Conservation (phyloP, 2,329 filamentous ascomycete genomes). For the Tolypocladium ophioglossoides region DNA sequence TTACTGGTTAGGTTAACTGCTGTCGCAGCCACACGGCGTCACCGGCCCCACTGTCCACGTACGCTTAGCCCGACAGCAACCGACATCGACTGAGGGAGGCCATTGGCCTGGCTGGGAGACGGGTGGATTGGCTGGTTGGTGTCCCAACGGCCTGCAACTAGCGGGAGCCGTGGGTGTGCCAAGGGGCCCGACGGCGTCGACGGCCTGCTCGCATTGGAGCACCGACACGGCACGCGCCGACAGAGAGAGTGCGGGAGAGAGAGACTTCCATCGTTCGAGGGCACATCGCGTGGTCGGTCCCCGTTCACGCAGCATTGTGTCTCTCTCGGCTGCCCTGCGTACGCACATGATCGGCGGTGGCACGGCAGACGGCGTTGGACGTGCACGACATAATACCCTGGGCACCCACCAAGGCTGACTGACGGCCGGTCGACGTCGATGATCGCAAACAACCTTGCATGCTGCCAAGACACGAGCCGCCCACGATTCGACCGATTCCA, state of each 20-base stretch:
- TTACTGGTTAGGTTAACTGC: not conserved
- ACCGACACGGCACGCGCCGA: not conserved
- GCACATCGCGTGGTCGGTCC: not conserved
- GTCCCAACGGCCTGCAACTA: not conserved
- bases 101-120: not conserved
- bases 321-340: not conserved
- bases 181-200: not conserved
- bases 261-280: not conserved
- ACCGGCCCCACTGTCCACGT: not conserved
- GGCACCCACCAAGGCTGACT: not conserved
- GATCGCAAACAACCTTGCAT: not conserved
- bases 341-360: not conserved
- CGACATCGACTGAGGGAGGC: not conserved
- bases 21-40: not conserved
- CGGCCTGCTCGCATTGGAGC: not conserved
- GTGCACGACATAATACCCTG: not conserved
- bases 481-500: not conserved
- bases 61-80: not conserved
- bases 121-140: not conserved
- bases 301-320: not conserved
- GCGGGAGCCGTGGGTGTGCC: not conserved
- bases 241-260: not conserved
- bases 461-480: not conserved
- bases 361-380: not conserved
- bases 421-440: not conserved